These are phyloP conservation scores for Fusarium marasasianum DNA, from an alignment of 2,329 filamentous ascomycete genomes.

Conservation along the genomic window DNA sequence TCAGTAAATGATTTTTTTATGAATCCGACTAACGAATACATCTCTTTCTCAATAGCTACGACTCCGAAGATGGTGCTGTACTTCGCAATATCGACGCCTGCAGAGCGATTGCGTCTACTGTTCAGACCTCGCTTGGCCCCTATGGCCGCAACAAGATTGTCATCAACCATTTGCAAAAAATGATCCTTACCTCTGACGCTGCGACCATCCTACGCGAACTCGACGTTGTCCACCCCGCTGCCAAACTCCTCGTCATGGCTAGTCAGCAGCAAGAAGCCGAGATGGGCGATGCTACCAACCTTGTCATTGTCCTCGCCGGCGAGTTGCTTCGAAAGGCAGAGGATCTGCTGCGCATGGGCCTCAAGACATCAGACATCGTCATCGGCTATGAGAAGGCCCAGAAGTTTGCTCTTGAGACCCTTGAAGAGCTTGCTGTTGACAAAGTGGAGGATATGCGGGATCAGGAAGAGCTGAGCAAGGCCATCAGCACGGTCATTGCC, in stretches of 20 bases:
- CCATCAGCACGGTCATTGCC: slow-evolving; percentile 91
- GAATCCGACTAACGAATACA: not conserved
- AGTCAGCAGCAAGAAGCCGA: slow-evolving; percentile 98
- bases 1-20: not conserved
- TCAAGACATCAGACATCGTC: slow-evolving; percentile 98
- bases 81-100: slow-evolving; percentile 99
- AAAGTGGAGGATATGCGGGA: slow-evolving; percentile 86
- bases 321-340: slow-evolving; percentile 97
- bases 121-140: slow-evolving; percentile 95
- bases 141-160: slow-evolving; percentile 99
- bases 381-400: slow-evolving; percentile 96
- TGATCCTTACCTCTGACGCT: slow-evolving; percentile 98
- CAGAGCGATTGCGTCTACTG: slow-evolving; percentile 92
- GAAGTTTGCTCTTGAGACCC: slow-evolving; percentile 81
- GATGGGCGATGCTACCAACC: slow-evolving; percentile 98
- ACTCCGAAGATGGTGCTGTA: slow-evolving; percentile 98
- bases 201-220: slow-evolving; percentile 97
- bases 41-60: slow-evolving; percentile 72
- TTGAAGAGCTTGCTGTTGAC: slow-evolving; percentile 92
- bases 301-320: slow-evolving; percentile 95
- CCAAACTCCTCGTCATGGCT: slow-evolving; percentile 97
- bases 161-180: slow-evolving; percentile 99
- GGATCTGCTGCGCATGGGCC: slow-evolving; percentile 92
- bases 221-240: slow-evolving; percentile 97
- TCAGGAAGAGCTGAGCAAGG: slow-evolving; percentile 88